Conservation (phyloP, 1,284 basidiomycete genomes). For the Earliella scabrosa region DNA sequence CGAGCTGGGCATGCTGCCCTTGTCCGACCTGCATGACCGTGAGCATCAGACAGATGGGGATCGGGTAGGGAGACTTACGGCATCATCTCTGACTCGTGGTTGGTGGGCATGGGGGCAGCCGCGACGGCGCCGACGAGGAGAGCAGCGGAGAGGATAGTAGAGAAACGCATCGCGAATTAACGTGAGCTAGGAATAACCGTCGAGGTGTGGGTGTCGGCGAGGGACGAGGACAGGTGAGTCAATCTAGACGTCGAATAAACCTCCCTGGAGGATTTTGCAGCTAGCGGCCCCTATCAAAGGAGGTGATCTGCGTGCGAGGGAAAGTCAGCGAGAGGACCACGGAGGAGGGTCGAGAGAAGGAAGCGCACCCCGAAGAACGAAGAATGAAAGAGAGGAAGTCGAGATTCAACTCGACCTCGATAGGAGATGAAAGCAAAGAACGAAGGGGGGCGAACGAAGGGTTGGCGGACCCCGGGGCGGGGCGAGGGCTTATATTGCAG, state of each 20-base stretch:
- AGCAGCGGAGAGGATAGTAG: constrained; percentile 54
- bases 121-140: constrained; percentile 54
- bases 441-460: constrained; percentile 40
- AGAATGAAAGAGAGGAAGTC: constrained; percentile 48
- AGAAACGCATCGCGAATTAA: constrained; percentile 56
- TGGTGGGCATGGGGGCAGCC: constrained; percentile 47
- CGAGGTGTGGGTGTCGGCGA: constrained; percentile 49
- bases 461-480: constrained; percentile 30
- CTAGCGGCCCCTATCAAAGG: constrained; percentile 72
- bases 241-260: constrained; percentile 43
- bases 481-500: constrained; percentile 21
- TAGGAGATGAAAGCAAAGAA: constrained; percentile 44
- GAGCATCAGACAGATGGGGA: no score
- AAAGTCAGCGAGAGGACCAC: background rate
- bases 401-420: constrained; percentile 66
- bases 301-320: constrained; percentile 50
- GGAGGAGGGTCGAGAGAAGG: constrained; percentile 15
- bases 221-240: constrained; percentile 34
- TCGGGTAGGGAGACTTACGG: no score
- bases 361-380: constrained; percentile 50
- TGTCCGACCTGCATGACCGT: no score
- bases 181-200: constrained; percentile 47
- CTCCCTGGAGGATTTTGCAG: constrained; percentile 60
- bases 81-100: no score
- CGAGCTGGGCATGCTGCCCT: no score